Base-by-base conservation (phyloP, 805 yeast genomes). In the Candida alai region DNA sequence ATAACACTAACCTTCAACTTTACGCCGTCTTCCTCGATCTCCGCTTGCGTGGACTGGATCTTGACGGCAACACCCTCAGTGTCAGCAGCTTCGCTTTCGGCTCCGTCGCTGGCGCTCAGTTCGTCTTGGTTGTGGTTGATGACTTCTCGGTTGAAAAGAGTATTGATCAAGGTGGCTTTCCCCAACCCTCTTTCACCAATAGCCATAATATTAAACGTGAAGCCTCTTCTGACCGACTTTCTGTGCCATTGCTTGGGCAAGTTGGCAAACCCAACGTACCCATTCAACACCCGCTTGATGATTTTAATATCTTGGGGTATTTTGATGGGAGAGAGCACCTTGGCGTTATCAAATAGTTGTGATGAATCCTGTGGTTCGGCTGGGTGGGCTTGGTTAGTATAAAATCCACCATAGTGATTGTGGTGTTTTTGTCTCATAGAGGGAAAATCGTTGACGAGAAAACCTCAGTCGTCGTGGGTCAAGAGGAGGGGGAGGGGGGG, bases 161-260 rank as follows among this genome's bases (percentile, higher is more conserved):
- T 89, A 65, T 87, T 88, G 52, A 93, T 76, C 54, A 93, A 74
- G 18, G 98, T 93, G 21, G 93, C 71, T 65, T 90, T 90, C 50
- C 98, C 98, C 43, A 90, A 70, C 4, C 98, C 97, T 40, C 80
- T 70, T 65, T 86, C 95, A 47, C 95, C 95, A 43, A 89, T 95
- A 39, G 86, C 87, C 77, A 93, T 76, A 41, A 93, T 58, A 58
- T 93, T 93, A 56, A 93, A 76, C 49, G 71, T 76, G 71, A 93
- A 93, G 10, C 98, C 98, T 54, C 85, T 76, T 60, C 84, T 81
- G 42, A 87, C 77, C 2, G 95, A 82, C 62, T 84, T 87, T 64
- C 96, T 80, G 66, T 93, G 97, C 96, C 97, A 93, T 68, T 93
- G 98, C 56, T 89, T 93, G 39, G 98, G 98, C 54, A 93, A 73